Evolutionary conservation across 352 stramenopile species (phyloP).

Genomic region (Saprolegnia diclina): DNA sequence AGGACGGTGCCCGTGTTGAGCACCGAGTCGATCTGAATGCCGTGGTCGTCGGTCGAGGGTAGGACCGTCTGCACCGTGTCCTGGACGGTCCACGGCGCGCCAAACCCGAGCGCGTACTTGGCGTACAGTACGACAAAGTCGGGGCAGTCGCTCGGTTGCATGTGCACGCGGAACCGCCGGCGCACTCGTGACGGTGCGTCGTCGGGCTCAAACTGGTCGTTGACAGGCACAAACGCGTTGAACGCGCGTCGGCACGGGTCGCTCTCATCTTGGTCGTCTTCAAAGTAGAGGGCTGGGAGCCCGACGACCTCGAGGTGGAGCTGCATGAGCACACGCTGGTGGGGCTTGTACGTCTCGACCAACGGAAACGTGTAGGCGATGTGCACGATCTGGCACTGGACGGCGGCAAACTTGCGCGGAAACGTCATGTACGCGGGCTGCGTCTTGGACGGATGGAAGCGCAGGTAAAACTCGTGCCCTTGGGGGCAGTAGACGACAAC

Average conservation of each 20-base stretch:
- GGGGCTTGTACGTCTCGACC: constrained; percentile 47
- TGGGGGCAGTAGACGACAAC: constrained; percentile 79
- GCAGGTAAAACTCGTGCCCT: constrained; percentile 52
- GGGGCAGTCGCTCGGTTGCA: constrained; percentile 70
- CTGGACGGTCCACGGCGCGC: constrained; percentile 54
- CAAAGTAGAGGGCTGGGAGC: constrained; percentile 39
- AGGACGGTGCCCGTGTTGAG: constrained; percentile 60
- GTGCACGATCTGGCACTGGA: constrained; percentile 65
- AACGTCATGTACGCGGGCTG: constrained; percentile 48
- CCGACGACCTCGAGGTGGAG: constrained; percentile 59
- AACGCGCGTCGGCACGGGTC: constrained; percentile 40
- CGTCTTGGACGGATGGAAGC: constrained; percentile 33
- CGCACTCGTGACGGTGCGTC: constrained; percentile 40
- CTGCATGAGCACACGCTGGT: constrained; percentile 64
- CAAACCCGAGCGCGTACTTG: constrained; percentile 71
- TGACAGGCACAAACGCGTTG: constrained; percentile 58
- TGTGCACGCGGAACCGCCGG: constrained; percentile 53
- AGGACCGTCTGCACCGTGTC: constrained; percentile 72
- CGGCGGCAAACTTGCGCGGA: constrained; percentile 49
- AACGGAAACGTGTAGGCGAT: constrained; percentile 73
- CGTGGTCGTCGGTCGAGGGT: constrained; percentile 56
- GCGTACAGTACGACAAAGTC: constrained; percentile 86
- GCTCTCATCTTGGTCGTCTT: constrained; percentile 30
- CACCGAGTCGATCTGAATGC: constrained; percentile 49
- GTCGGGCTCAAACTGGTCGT: constrained; percentile 46